Conservation (phyloP, 768 basidiomycete species). For the Hypholoma fasciculare region DNA sequence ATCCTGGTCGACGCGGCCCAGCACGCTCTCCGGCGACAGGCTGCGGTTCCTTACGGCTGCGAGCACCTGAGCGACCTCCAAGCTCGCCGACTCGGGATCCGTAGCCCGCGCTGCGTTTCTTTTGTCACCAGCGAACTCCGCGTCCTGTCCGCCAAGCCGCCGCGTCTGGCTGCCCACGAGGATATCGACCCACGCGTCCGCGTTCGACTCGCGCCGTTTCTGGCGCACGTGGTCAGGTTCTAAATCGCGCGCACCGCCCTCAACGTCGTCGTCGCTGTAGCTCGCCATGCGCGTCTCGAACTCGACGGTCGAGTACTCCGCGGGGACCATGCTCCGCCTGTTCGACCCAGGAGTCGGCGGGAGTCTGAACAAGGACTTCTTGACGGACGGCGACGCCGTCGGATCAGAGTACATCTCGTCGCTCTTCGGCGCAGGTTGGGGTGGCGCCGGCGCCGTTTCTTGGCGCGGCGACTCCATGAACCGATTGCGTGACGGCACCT, state of each 20-base stretch:
- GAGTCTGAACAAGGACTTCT: constrained; percentile 60
- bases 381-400: constrained; percentile 30
- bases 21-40: constrained; percentile 33
- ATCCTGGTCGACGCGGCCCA: constrained; percentile 36
- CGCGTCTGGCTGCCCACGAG: constrained; percentile 61
- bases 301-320: constrained; percentile 81
- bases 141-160: constrained; percentile 58
- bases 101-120: constrained; percentile 31
- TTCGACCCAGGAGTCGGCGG: constrained; percentile 53
- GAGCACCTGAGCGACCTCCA: constrained; percentile 72
- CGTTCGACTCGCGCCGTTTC: constrained; percentile 48
- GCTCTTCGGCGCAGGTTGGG: constrained; percentile 25
- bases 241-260: constrained; percentile 20
- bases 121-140: constrained; percentile 18
- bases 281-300: constrained; percentile 82
- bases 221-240: constrained; percentile 44
- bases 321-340: constrained; percentile 55
- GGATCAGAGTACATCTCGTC: constrained; percentile 36
- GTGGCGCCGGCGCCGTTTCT: constrained; percentile 20
- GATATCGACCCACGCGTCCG: constrained; percentile 90
- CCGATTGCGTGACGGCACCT: constrained; percentile 14
- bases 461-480: constrained; percentile 19
- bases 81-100: constrained; percentile 73
- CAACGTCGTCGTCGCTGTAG: constrained; percentile 50
- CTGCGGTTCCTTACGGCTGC: constrained; percentile 51